A percentile compares a stretch with the other conserved stretches of the same genome.
Evolutionary conservation across 2,329 filamentous ascomycete genomes (phyloP).

Genomic region (Knufia petricola): DNA sequence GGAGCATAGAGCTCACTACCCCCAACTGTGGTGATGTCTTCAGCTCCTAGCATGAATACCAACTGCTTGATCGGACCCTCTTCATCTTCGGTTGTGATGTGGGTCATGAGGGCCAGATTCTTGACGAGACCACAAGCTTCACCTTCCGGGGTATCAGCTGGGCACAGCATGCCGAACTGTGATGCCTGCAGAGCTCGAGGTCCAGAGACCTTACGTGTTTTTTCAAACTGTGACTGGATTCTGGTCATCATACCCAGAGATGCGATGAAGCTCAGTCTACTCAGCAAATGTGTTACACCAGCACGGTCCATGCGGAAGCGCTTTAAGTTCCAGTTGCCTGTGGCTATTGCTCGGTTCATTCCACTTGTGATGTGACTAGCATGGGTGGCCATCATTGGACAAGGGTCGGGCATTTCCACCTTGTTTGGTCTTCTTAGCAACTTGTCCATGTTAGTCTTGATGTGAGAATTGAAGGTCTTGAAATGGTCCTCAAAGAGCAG

Average conservation of each 20-base stretch:
- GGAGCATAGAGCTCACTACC: slow-evolving; percentile 79
- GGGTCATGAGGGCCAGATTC: slow-evolving; percentile 96
- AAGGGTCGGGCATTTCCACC: slow-evolving; percentile 78
- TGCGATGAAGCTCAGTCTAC: slow-evolving; percentile 88
- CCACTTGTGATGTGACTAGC: slow-evolving; percentile 82
- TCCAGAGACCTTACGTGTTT: slow-evolving; percentile 92
- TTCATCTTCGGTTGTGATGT: slow-evolving; percentile 94
- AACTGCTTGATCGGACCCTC: slow-evolving; percentile 81
- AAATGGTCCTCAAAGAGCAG: slow-evolving; percentile 95
- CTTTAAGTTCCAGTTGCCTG: slow-evolving; percentile 95
- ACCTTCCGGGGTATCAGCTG: slow-evolving; percentile 95
- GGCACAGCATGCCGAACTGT: slow-evolving; percentile 96
- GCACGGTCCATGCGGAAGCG: slow-evolving; percentile 98
- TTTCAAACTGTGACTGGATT: slow-evolving; percentile 97
- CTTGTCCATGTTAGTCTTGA: slow-evolving; percentile 92
- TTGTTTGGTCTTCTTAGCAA: slow-evolving; percentile 88
- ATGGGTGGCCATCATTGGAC: slow-evolving; percentile 72
- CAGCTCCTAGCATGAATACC: slow-evolving; percentile 76
- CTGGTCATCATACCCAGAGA: slow-evolving; percentile 99
- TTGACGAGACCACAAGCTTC: slow-evolving; percentile 97
- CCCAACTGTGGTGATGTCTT: slow-evolving; percentile 67
- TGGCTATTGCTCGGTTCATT: slow-evolving; percentile 92
- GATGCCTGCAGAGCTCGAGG: slow-evolving; percentile 93
- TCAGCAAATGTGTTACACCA: slow-evolving; percentile 91
- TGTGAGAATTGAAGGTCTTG: slow-evolving; percentile 82